Evolutionary conservation across 352 stramenopile species (phyloP), one percentile per base, ranked within the genome.

Genomic region (Globisporangium radiosum): DNA sequence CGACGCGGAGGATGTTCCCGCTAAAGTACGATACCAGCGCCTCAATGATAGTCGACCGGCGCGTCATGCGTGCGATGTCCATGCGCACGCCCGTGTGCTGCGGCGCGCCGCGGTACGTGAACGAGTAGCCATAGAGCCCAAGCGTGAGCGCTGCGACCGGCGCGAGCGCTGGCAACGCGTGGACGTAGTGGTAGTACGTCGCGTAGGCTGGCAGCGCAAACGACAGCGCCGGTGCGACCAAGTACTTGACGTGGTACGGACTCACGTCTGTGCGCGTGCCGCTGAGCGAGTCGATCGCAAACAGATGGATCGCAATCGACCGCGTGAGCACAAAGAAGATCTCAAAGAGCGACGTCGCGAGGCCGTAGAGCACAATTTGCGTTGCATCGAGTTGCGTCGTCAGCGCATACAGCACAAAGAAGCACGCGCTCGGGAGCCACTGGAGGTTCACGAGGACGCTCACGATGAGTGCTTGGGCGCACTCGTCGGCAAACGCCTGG

Each of bases 101-200:
- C 9, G 85, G 82, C 11, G 86, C 70, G 8, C 79, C 82, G 4
- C 76, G 64, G 60, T 90, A 92, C 25, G 80, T 85, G 53, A 78
- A 63, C 55, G 85, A 69, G 62, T 90, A 92, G 40, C 77, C 70
- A 62, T 89, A 92, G 43, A 80, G 47, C 66, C 88, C 92, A 36
- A 87, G 68, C 1, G 81, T 70, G 19, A 90, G 66, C 10, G 71
- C 37, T 2, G 73, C 57, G 15, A 90, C 58, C 3, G 81, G 69
- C 4, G 75, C 42, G 17, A 75, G 63, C 4, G 75, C 79, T 0
- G 83, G 71, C 38, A 79, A 60, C 40, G 73, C 63, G 52, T 79
- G 53, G 3, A 78, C 64, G 54, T 80, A 88, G 58, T 90, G 79
- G 7, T 71, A 68, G 47, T 84, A 77, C 6, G 73, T 81, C 36